Evolutionary conservation across 1,284 basidiomycete genomes (phyloP), one percentile per base, ranked within the genome.

Genomic region (Sphaerobolus stellatus): DNA sequence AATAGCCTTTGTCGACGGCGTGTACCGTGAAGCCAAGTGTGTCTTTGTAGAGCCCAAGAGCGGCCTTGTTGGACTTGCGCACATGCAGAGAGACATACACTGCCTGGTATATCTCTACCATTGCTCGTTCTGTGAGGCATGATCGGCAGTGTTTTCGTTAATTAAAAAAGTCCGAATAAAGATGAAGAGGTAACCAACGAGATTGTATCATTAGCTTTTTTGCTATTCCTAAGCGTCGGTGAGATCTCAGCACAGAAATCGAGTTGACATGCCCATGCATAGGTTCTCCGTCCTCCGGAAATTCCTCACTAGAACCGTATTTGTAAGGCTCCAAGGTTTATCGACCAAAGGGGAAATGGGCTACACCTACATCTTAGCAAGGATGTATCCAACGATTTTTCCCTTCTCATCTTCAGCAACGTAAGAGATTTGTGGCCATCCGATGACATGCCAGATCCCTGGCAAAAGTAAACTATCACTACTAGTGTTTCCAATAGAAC

Each of bases 371-470:
- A 56, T 56, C 36, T 56, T 56, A 9, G 55, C 55, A 9, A 56
- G 40, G 18, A 56, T 56, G 28, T 56, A 56, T 41, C 55, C 55
- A 11, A 56, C 50, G 30, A 56, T 56, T 14, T 47, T 27, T 16
- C 55, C 55, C 28, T 56, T 56, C 28, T 52, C 52, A 40, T 56
- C 55, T 20, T 45, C 51, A 3, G 55, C 82, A 14, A 84, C 82
- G 62, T 81, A 84, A 1, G 79, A 81, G 31, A 84, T 72, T 62
- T 82, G 79, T 7, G 82, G 81, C 82, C 82, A 84, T 24, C 81
- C 82, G 48, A 83, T 65, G 6, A 76, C 76, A 63, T 84, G 82
- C 65, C 83, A 84, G 46, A 84, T 43, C n/a, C 43, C 50, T 51
- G 24, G 31, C 36, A 14, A 8, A 9, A 22, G 20, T 22, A 25